phyloP scores from a whole-genome alignment of 768 basidiomycete genomes.

The Serendipita indica region DNA sequence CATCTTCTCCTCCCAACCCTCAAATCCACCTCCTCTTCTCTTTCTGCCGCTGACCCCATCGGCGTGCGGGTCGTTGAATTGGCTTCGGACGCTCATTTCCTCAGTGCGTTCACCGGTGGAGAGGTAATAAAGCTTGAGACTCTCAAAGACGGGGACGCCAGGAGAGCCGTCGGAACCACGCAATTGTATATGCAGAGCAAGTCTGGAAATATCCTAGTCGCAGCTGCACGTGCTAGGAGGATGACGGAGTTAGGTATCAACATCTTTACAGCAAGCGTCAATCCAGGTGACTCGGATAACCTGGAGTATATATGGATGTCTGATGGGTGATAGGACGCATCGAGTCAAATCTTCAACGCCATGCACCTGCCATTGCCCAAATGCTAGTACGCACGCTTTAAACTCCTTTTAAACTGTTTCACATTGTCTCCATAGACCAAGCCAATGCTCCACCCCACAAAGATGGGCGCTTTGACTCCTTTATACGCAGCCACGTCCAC shows the following conservation, averaged over 20 bases:
- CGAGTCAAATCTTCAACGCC: background rate
- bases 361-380: background rate
- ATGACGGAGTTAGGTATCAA: background rate
- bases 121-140: background rate
- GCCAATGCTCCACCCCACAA: background rate
- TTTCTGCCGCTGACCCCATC: background rate
- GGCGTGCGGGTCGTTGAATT: background rate
- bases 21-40: background rate
- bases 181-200: background rate
- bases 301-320: background rate
- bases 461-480: background rate
- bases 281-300: background rate
- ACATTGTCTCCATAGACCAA: background rate
- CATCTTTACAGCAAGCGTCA: background rate
- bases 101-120: background rate
- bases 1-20: background rate
- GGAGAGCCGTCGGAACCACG: background rate
- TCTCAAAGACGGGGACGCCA: background rate
- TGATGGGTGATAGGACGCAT: background rate
- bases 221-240: background rate
- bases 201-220: background rate
- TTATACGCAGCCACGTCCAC: background rate
- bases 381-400: background rate
- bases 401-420: background rate
- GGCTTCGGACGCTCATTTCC: background rate